phyloP scores from a whole-genome alignment of 2,329 filamentous ascomycete genomes.

The Aspergillus clavatus region DNA sequence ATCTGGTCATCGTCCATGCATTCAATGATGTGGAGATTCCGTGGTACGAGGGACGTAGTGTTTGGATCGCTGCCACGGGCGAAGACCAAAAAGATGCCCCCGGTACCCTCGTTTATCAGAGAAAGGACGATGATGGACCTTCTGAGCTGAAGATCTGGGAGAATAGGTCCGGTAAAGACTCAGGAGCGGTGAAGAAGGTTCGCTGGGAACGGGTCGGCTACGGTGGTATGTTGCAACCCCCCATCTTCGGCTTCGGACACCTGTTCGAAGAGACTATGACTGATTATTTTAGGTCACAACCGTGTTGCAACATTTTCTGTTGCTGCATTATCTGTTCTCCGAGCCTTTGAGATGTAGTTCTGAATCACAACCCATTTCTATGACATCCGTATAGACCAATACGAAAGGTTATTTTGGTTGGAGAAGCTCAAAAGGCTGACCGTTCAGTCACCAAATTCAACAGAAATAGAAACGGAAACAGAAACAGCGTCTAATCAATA shows the following conservation, averaged over 20 bases:
- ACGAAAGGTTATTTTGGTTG: too few relatives aligned
- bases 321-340: constrained; percentile 35
- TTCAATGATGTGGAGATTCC: constrained; percentile 78
- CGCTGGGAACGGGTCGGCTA: constrained; percentile 43
- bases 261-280: background rate
- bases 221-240: constrained; percentile 32
- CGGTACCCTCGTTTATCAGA: constrained; percentile 27
- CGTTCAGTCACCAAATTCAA: too few relatives aligned
- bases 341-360: constrained; percentile 32
- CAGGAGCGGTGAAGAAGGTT: constrained; percentile 32
- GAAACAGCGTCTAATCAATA: too few relatives aligned
- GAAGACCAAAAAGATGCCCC: constrained; percentile 20
- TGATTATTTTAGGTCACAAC: constrained; percentile 34
- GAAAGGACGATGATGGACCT: constrained; percentile 25
- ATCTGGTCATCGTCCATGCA: constrained; percentile 72
- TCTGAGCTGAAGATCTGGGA: constrained; percentile 39
- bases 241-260: background rate
- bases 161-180: constrained; percentile 15
- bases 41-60: constrained; percentile 48
- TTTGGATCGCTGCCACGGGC: constrained; percentile 38
- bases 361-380: background rate
- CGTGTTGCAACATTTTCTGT: constrained; percentile 37
- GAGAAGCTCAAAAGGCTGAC: too few relatives aligned
- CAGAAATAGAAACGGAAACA: too few relatives aligned
- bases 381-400: too few relatives aligned